These are phyloP conservation scores for Acanthamoeba lenticulata DNA, from an alignment of 208 protist species.

Conservation along the genomic window DNA sequence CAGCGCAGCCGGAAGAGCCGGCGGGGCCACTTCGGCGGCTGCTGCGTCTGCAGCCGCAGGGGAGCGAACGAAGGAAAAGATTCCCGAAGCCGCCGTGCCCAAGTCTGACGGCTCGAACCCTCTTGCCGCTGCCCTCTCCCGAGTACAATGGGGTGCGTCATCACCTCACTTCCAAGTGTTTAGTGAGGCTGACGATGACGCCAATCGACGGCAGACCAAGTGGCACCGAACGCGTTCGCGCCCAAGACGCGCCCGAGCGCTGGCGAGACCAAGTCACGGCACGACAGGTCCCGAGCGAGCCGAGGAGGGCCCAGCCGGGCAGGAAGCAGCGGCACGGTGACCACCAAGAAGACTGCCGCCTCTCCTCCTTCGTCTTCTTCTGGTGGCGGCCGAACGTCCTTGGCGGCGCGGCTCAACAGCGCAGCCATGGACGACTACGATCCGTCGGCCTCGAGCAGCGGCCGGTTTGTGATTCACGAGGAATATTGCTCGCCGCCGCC, in stretches of 20 bases:
- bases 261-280: neutral
- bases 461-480: slow-evolving; percentile 46
- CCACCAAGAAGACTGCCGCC: neutral
- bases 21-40: neutral
- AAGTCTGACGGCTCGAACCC: neutral
- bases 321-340: neutral
- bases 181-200: neutral
- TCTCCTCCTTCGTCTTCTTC: neutral
- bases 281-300: neutral
- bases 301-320: neutral
- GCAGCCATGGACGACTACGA: neutral
- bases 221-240: slow-evolving; percentile 25
- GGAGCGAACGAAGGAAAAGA: neutral
- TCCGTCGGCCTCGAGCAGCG: neutral
- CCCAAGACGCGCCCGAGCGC: neutral
- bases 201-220: neutral
- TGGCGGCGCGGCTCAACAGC: neutral
- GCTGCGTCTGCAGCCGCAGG: no score
- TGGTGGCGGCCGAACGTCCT: neutral
- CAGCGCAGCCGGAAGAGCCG: neutral
- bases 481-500: slow-evolving; percentile 28
- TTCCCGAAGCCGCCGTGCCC: neutral
- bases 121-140: neutral
- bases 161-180: neutral
- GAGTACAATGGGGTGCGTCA: neutral